Base-by-base conservation (phyloP, 2,329 filamentous ascomycete species). In the Stagonosporopsis chrysanthemi region DNA sequence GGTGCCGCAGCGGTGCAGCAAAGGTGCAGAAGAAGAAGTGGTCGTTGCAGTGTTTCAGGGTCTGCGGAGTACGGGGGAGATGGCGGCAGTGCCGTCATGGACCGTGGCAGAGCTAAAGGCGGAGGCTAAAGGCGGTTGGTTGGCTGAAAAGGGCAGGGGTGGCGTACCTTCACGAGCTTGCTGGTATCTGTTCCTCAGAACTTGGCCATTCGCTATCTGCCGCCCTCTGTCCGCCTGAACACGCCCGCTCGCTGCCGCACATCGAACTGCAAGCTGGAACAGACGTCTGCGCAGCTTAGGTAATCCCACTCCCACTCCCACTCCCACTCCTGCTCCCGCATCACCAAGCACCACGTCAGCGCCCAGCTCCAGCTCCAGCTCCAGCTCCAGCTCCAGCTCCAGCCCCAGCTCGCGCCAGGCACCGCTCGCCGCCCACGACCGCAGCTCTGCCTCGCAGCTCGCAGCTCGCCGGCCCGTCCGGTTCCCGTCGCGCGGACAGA, bases 161-260 rank as follows among this genome's bases (percentile, higher is more conserved):
- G 51, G 22, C 38, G 49, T 47, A 67, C 62, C 55, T 66, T 70
- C 68, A 69, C 69, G 65, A 71, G 68, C 67, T 61, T 62, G 60
- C 47, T 43, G 52, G 6, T 39, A 33, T 43, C 42, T 39, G 26
- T 17, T 19, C 29, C n/a, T 29, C 48, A 35, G 29, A 38, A 38
- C 42, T 43, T 42, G 39, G 36, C 23, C 49, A n/a, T 41, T 54
- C 22, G 24, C 56, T 40, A 31, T 41, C 56, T 35, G 36, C 46
- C 19, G 28, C 6, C 39, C 22, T 8, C 41, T 17, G 54, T 28
- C 9, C 9, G 11, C 9, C 11, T 11, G 3, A 11, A 12, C 28
- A 31, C 36, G 23, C 42, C 52, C 36, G 46, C 12, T 52, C 31
- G 46, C 48, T 41, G 40, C 26, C 54, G 33, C 48, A 42, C 17